These are phyloP conservation scores for Chlamydomonas sp. DNA, from an alignment of 139 green algal species.

Conservation along the genomic window DNA sequence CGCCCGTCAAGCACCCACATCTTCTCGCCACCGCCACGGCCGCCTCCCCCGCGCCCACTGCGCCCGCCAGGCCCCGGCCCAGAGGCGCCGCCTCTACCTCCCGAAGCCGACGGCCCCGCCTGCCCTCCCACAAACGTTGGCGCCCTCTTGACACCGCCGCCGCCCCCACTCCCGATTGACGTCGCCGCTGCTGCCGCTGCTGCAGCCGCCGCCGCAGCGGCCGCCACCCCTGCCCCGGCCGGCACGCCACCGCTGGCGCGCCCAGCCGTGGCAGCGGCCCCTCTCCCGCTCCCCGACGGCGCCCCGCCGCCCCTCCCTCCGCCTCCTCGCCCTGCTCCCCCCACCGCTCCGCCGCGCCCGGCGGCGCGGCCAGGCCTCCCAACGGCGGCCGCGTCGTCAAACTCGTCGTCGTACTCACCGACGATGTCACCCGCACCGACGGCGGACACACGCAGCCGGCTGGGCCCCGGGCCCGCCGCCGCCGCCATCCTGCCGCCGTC, in stretches of 20 bases:
- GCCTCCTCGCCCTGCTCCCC: no score
- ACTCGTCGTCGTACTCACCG: conserved; percentile 52
- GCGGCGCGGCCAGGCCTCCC: no score
- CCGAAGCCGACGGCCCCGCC: background rate
- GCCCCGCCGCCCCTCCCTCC: no score
- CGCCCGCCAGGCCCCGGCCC: conserved; percentile 15
- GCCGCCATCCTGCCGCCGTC: background rate
- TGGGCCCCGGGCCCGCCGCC: background rate
- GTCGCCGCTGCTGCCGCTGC: no score
- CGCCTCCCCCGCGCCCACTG: conserved; percentile 13
- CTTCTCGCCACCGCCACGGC: conserved; percentile 36
- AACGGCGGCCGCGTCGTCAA: conserved; percentile 28
- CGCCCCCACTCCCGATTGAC: no score
- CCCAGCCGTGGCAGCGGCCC: no score
- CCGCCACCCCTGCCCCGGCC: no score
- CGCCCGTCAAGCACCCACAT: conserved; percentile 79
- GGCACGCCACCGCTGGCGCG: no score
- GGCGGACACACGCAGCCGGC: background rate
- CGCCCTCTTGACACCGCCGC: background rate
- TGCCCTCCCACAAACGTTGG: background rate
- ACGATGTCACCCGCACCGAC: background rate
- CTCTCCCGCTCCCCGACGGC: no score
- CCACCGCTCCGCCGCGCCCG: no score
- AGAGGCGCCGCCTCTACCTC: background rate
- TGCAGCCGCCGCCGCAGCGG: no score